Base-by-base conservation (phyloP, 768 basidiomycete genomes). In the Trametes cubensis region DNA sequence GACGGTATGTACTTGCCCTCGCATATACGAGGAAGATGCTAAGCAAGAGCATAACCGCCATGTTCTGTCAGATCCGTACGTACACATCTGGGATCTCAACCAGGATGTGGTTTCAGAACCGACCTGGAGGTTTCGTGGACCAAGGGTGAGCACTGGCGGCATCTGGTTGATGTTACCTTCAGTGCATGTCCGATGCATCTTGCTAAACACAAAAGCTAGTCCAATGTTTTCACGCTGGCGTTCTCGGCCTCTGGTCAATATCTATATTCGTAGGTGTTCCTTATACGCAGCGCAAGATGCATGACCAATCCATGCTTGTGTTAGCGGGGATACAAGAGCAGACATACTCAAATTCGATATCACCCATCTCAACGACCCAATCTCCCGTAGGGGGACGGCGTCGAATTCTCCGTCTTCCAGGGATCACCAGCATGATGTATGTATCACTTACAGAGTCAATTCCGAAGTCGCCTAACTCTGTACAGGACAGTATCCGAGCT, bases 241-340 rank as follows among this genome's bases (percentile, higher is more conserved):
- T 91, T 92, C 75, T 90, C 90, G 6, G 80, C 86, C 0, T 79
- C 79, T 21, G 88, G 87, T 67, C 80, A 79, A 54, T 85, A 80
- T 68, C 70, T 92, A 44, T 83, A 83, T 70, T 85, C 85, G 90
- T 90, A 62, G 71, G 88, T 77, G 30, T n/a, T 14, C 6, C 6
- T n/a, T 25, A 1, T 8, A 38, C 13, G 18, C 25, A 23, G 13
- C 28, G 28, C 34, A 45, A 25, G 7, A 21, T 30, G 39, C 38
- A 45, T 55, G 17, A 28, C 46, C 34, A 20, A 17, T 28, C n/a
- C 17, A 21, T 54, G 15, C 26, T 7, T 47, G 23, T 50, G 66
- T 17, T 26, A 73, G 72, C 18, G 72, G 72, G 4, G 71, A 69
- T 20, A 69, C 70, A 17, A 50, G 65, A 18, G 56, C 63, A 10